Percentiles rank a stretch among this genome's conserved stretches.
These are phyloP conservation scores for Neocucurbitaria cava DNA, from an alignment of 2,329 filamentous ascomycete species.

Conservation along the genomic window DNA sequence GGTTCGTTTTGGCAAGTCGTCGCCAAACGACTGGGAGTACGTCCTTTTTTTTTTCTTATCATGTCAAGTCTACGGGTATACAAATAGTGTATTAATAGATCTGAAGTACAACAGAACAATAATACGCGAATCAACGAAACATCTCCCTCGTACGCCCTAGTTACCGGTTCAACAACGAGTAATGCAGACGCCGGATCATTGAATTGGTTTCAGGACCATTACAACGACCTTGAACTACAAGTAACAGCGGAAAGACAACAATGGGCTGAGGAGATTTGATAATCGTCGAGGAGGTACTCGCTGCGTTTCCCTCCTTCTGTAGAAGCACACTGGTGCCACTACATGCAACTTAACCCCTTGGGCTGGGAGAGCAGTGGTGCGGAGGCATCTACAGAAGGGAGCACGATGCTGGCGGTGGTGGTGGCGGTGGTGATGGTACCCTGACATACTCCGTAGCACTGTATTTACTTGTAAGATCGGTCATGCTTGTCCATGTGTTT, in stretches of 20 bases:
- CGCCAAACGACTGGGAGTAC: neutral
- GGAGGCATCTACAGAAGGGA: too few relatives aligned
- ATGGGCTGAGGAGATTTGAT: neutral
- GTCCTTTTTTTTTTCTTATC: neutral
- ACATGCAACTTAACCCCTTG: too few relatives aligned
- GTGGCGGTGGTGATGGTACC: too few relatives aligned
- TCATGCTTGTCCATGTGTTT: neutral
- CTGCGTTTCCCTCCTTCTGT: too few relatives aligned
- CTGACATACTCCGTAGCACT: neutral
- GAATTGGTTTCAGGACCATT: neutral
- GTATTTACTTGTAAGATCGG: too few relatives aligned
- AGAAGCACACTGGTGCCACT: too few relatives aligned
- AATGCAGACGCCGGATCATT: neutral
- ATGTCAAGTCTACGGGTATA: too few relatives aligned
- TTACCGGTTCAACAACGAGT: too few relatives aligned
- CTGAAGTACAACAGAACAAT: neutral
- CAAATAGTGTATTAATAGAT: neutral
- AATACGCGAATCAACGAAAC: neutral
- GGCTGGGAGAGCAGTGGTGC: too few relatives aligned
- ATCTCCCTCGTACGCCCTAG: neutral
- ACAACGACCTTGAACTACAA: neutral
- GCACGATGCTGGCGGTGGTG: too few relatives aligned
- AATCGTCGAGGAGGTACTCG: too few relatives aligned
- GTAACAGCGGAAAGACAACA: neutral
- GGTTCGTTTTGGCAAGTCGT: neutral